Conservation (phyloP, 257 asterid species). For the Misopates orontium region DNA sequence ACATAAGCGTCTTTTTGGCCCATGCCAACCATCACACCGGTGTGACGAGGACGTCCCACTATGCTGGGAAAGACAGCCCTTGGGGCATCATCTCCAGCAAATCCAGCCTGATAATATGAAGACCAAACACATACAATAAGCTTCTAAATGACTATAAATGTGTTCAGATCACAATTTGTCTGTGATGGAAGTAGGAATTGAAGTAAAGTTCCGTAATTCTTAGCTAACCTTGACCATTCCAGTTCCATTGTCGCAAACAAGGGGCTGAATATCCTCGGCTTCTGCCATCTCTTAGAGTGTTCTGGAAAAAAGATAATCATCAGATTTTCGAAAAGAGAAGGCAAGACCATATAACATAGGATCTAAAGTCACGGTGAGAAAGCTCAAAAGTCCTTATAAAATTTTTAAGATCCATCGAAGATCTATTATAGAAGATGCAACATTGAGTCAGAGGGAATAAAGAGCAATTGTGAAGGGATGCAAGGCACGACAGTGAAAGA, state of each 20-base stretch:
- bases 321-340: neutral
- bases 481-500: too few relatives aligned
- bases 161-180: neutral
- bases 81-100: conserved; percentile 71
- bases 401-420: too few relatives aligned
- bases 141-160: neutral
- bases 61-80: conserved; percentile 60
- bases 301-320: conserved; percentile 24
- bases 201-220: neutral
- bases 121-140: conserved; percentile 11
- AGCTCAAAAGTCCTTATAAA: conserved; percentile 1
- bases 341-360: neutral
- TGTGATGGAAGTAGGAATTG: conserved; percentile 5
- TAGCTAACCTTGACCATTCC: conserved; percentile 60
- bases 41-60: conserved; percentile 64
- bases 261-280: conserved; percentile 54
- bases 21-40: conserved; percentile 81
- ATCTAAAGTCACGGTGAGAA: conserved; percentile 12
- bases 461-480: too few relatives aligned
- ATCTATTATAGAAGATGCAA: too few relatives aligned
- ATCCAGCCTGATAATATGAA: conserved; percentile 48
- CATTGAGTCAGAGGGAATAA: too few relatives aligned
- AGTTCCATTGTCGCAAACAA: conserved; percentile 60
- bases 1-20: conserved; percentile 88
- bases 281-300: conserved; percentile 46